Evolutionary conservation across 208 protist species (phyloP), one percentile per base, ranked within the genome.

Genomic region (Crithidia sp.): DNA sequence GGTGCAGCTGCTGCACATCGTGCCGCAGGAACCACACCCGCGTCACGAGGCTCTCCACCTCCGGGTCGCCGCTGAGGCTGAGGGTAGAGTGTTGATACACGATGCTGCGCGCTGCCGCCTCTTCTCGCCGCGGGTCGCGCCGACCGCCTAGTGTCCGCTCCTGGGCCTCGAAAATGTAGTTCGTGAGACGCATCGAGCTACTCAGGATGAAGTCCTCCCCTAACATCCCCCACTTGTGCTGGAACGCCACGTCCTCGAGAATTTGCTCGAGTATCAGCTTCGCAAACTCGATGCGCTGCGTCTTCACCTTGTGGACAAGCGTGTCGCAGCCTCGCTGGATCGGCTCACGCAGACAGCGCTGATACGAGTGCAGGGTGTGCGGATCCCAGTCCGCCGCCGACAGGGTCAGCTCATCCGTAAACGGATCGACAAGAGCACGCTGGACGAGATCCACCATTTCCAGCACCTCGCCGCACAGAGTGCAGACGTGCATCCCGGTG

Each of bases 21-120:
- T 73, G 68, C 7, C 75, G 62, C 43, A 79, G 63, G 58, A 79
- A 86, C 81, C 84, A 86, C 43, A 74, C 56, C 3, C 68, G 19
- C 14, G 71, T 69, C 52, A 73, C 44, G 6, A 79, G 43, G 9
- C 36, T 60, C 39, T 72, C 74, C 36, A 66, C 13, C 41, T 39
- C 56, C 12, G 67, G 73, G 50, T 77, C 73, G n/a, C 73, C 49
- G 41, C 73, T 67, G 16, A 77, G 65, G 58, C 65, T 77, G 40
- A 71, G 52, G 4, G 73, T 71, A 17, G 73, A 68, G 13, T 52
- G 43, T 13, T 68, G 65, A 19, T 74, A 67, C 12, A 71, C 36
- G 13, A 67, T 57, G 53, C 67, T 69, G 12, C 36, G 45, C 0
- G 69, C 58, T 3, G 47, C 49, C 9, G 57, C 47, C 4, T 76